These are phyloP conservation scores for Hirsutella rhossiliensis DNA, from an alignment of 2,329 filamentous ascomycete genomes.

Conservation along the genomic window DNA sequence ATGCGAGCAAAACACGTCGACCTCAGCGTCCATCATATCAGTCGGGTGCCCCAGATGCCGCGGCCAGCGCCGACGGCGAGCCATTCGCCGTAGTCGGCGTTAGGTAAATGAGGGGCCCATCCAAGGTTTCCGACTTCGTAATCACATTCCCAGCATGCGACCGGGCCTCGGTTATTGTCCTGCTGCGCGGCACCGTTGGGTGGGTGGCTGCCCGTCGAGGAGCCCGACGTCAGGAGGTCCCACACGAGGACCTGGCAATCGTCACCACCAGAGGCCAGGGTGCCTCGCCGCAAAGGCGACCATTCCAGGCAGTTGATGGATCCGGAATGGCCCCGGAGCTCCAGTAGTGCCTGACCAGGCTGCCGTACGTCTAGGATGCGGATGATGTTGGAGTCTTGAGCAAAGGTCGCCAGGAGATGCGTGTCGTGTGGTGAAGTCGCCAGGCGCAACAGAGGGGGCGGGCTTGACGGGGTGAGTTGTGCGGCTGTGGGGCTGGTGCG, in stretches of 20 bases:
- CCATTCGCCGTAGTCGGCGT: constrained; percentile 66
- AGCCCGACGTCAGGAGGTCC: constrained; percentile 65
- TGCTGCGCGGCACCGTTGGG: constrained; percentile 37
- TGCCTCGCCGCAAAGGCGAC: constrained; percentile 77
- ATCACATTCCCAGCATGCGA: constrained; percentile 73
- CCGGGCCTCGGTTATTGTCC: constrained; percentile 53
- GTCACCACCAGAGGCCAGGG: constrained; percentile 82
- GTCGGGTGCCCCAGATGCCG: constrained; percentile 65
- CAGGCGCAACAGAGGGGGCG: constrained; percentile 66
- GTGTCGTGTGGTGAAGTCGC: constrained; percentile 91
- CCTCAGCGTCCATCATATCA: constrained; percentile 13
- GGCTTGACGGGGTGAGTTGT: constrained; percentile 65
- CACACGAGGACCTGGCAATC: constrained; percentile 87
- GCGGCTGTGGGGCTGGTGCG: constrained; percentile 63
- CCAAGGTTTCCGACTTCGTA: constrained; percentile 79
- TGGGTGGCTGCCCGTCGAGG: constrained; percentile 27
- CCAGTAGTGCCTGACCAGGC: constrained; percentile 86
- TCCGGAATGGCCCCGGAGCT: constrained; percentile 79
- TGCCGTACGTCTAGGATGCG: constrained; percentile 94
- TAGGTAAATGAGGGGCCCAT: constrained; percentile 65
- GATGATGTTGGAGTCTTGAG: constrained; percentile 82
- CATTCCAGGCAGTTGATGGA: constrained; percentile 90
- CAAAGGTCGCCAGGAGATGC: constrained; percentile 93
- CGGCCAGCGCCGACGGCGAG: constrained; percentile 70
- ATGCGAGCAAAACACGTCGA: not conserved